phyloP scores from a whole-genome alignment of 805 yeast species.

The Wickerhamiella hasegawae region DNA sequence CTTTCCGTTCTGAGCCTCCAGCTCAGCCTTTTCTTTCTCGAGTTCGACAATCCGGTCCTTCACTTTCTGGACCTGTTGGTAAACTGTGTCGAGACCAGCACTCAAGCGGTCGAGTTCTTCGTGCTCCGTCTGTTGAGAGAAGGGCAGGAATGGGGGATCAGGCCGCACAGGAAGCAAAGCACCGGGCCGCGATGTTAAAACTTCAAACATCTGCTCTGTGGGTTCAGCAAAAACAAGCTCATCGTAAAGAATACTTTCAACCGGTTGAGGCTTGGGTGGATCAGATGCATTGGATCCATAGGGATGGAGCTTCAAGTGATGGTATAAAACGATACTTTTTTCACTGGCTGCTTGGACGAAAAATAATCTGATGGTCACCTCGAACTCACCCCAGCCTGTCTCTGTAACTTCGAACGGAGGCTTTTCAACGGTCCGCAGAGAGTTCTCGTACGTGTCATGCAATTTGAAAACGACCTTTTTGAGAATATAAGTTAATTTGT shows the following conservation, averaged over 20 bases:
- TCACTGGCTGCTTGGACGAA: slow-evolving; percentile 80
- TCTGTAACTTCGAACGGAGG: slow-evolving; percentile 95
- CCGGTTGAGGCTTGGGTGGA: slow-evolving; percentile 24
- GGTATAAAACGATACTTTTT: slow-evolving; percentile 71
- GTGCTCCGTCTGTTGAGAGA: slow-evolving; percentile 35
- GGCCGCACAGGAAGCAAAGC: slow-evolving; percentile 24
- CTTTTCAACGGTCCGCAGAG: slow-evolving; percentile 68
- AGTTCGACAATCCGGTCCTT: slow-evolving; percentile 24
- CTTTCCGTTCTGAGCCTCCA: slow-evolving; percentile 2
- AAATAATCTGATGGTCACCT: slow-evolving; percentile 71
- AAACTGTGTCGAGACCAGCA: slow-evolving; percentile 29
- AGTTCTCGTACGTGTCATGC: slow-evolving; percentile 83
- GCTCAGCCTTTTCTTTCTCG: slow-evolving; percentile 17
- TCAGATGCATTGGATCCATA: slow-evolving; percentile 29
- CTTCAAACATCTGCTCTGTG: slow-evolving; percentile 71
- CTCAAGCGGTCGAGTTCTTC: slow-evolving; percentile 48
- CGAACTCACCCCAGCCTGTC: slow-evolving; percentile 99
- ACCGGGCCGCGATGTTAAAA: slow-evolving; percentile 37
- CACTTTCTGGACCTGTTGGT: slow-evolving; percentile 28
- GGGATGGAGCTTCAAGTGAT: slow-evolving; percentile 84
- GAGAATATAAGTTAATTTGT: slow-evolving; percentile 65
- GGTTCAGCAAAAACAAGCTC: slow-evolving; percentile 94
- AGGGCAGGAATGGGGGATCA: slow-evolving; percentile 21
- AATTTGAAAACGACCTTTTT: slow-evolving; percentile 86
- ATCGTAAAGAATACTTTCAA: slow-evolving; percentile 57